Evolutionary conservation across 1,139 yeast genomes (phyloP).

Genomic region (Pneumocystis jirovecii): DNA sequence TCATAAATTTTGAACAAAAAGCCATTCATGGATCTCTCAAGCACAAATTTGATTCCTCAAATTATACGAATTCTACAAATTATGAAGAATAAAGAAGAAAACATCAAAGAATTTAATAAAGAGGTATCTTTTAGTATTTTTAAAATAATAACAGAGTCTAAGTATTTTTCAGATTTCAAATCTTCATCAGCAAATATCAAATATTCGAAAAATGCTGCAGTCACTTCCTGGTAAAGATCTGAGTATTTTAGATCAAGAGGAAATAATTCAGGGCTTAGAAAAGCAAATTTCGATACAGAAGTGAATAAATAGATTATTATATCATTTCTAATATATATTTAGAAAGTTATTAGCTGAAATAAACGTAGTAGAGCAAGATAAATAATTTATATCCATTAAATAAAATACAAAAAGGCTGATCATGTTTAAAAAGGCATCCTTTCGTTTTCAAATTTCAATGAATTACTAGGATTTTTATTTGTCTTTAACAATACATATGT

Average conservation of each 20-base stretch:
- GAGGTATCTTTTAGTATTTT: neutral
- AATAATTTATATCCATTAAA: neutral
- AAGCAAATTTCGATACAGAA: neutral
- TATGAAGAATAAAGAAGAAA: neutral
- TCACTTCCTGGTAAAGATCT: neutral
- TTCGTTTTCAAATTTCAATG: too few relatives aligned
- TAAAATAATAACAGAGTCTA: neutral
- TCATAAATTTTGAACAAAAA: neutral
- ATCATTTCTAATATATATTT: neutral
- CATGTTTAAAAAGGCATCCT: neutral
- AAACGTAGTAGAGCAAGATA: neutral
- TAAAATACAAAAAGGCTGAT: neutral
- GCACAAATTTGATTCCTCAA: neutral
- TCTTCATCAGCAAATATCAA: neutral
- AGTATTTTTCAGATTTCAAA: neutral
- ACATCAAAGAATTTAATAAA: neutral
- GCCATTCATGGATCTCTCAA: neutral
- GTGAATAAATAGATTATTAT: neutral
- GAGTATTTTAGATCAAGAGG: neutral
- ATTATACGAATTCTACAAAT: neutral
- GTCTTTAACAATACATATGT: too few relatives aligned
- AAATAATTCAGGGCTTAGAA: neutral
- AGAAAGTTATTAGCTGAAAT: neutral
- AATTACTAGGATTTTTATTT: too few relatives aligned
- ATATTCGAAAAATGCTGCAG: neutral